A percentile compares a stretch with the other conserved stretches of the same genome.
These are phyloP conservation scores for Hypoxylon sp. DNA, from an alignment of 2,329 filamentous ascomycete species.

Conservation along the genomic window DNA sequence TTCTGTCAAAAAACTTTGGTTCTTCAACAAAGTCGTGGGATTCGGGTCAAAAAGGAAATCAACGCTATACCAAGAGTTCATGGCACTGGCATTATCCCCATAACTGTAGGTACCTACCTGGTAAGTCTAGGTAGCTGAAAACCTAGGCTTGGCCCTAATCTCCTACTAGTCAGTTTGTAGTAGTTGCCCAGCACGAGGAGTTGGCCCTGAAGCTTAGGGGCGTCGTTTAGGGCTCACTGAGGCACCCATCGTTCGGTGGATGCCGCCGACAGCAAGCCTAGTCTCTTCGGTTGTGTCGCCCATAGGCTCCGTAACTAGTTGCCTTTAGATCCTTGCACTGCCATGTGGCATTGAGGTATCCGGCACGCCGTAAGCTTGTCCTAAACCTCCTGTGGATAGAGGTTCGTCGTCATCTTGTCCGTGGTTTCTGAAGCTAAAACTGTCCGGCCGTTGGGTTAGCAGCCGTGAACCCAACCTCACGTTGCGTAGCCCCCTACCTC, in stretches of 20 bases:
- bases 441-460: constrained; percentile 22
- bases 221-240: constrained; percentile 5
- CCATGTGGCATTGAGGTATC: constrained; percentile 35
- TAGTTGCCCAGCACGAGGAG: neutral
- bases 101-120: neutral
- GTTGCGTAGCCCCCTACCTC: constrained; percentile 6
- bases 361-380: constrained; percentile 13
- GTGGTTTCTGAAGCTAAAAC: constrained; percentile 23
- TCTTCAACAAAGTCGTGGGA: constrained; percentile 20
- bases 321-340: constrained; percentile 30
- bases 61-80: constrained; percentile 11
- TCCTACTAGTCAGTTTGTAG: neutral
- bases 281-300: constrained; percentile 6
- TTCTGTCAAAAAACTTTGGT: constrained; percentile 18
- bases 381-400: constrained; percentile 16
- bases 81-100: constrained; percentile 9
- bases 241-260: constrained; percentile 13
- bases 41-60: constrained; percentile 7
- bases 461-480: constrained; percentile 16
- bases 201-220: neutral
- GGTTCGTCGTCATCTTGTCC: constrained; percentile 23
- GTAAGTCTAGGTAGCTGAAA: constrained; percentile 32
- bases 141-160: neutral
- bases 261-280: constrained; percentile 16
- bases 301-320: constrained; percentile 15